Evolutionary conservation across 2,329 filamentous ascomycete species (phyloP), one percentile per base, ranked within the genome.

Genomic region (Epichloe baconii): DNA sequence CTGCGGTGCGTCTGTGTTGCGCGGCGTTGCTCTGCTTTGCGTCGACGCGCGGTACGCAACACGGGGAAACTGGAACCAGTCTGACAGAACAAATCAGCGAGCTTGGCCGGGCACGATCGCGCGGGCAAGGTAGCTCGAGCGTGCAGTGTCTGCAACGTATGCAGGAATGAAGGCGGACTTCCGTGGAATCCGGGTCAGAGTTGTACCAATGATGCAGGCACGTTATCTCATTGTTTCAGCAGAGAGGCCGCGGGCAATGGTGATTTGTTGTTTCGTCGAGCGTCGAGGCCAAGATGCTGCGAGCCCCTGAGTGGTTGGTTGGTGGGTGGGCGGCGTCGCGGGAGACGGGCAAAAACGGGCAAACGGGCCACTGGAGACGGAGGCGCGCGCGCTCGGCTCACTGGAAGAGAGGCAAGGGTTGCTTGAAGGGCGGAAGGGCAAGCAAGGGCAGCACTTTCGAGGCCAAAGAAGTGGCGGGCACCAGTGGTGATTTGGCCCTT

Each of bases 171-270:
- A 55, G 47, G 42, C 50, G 49, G 52, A 50, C 46, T 38, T 47
- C 53, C 54, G 50, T 50, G 47, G 44, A 50, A 54, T 56, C 50
- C 52, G 47, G 54, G 53, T 36, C 52, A 58, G 54, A 55, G 56
- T 34, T 60, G 60, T 60, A 68, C 64, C 66, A 70, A 68, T 66
- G 40, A 52, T 47, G 57, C 57, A 59, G 58, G 58, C 61, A 62
- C 62, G 60, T 55, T 66, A 67, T 70, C 65, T 67, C 73, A 75
- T 76, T 62, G 62, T 71, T 69, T 60, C 63, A 59, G 55, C 53
- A 54, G 54, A 55, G 52, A 46, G 52, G 57, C 57, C 53, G 57
- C 58, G 55, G 57, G 43, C 46, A 40, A 37, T 53, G 64, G 64
- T 58, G 57, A 63, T 63, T 64, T 61, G 61, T 64, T 64, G 63